A percentile compares a stretch with the other conserved stretches of the same genome.
These are phyloP conservation scores for Trypanosoma vivax DNA, from an alignment of 208 protist genomes.

Conservation along the genomic window DNA sequence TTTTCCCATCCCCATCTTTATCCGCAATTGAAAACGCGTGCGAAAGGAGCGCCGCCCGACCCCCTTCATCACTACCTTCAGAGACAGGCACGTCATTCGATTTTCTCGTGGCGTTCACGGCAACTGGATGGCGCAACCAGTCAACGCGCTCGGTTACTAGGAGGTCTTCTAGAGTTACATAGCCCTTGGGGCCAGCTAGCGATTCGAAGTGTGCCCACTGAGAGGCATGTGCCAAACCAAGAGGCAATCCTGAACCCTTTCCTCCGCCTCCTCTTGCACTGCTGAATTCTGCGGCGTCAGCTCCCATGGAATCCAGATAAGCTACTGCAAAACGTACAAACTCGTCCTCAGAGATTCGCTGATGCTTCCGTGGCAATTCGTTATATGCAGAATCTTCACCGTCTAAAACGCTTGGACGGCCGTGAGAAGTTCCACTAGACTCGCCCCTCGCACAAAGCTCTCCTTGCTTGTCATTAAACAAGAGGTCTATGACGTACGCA, in stretches of 20 bases:
- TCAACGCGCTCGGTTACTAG: constrained; percentile 12
- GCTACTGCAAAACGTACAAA: constrained; percentile 15
- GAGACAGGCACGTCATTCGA: not conserved
- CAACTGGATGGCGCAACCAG: constrained; percentile 3
- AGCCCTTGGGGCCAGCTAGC: constrained; percentile 50
- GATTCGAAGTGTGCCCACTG: constrained; percentile 33
- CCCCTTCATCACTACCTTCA: not conserved
- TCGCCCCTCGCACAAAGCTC: not conserved
- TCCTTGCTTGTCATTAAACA: constrained; percentile 2
- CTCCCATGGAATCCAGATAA: constrained; percentile 16
- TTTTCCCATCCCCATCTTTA: constrained; percentile 38
- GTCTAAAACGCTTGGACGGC: not conserved
- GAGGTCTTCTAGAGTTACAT: constrained; percentile 37
- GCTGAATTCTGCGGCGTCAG: not conserved
- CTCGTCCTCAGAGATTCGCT: constrained; percentile 16
- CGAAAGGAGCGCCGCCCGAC: constrained; percentile 15
- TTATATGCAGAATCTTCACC: not conserved
- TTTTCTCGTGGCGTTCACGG: not conserved
- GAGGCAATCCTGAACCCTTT: not conserved
- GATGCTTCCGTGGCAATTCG: no score
- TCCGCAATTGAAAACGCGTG: constrained; percentile 56
- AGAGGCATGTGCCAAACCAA: not conserved
- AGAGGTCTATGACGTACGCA: not conserved
- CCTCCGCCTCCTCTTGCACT: not conserved
- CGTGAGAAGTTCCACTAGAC: not conserved